Percentiles rank a stretch among this genome's conserved stretches.
These are phyloP conservation scores for Ophiostoma montium DNA, from an alignment of 2,329 filamentous ascomycete genomes.

Conservation along the genomic window DNA sequence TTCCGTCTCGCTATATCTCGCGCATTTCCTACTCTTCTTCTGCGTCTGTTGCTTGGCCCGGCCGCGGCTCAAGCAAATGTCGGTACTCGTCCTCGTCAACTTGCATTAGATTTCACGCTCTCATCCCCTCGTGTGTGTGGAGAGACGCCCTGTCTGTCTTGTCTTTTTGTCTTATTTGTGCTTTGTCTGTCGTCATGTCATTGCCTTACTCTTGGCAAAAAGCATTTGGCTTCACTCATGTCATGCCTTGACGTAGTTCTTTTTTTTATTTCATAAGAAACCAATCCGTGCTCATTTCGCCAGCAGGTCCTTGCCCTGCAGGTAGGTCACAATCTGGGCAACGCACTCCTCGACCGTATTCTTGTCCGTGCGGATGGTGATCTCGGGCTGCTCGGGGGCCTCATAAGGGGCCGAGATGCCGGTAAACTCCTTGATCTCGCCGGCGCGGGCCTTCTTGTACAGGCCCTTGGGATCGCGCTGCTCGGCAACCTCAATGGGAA, in stretches of 20 bases:
- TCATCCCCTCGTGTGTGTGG: neutral
- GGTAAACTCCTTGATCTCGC: conserved; percentile 94
- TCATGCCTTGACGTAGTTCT: too few relatives aligned
- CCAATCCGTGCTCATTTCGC: neutral
- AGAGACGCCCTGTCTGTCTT: neutral
- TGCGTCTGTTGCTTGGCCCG: neutral
- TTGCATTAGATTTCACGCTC: neutral
- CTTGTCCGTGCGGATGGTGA: conserved; percentile 72
- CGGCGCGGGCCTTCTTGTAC: conserved; percentile 91
- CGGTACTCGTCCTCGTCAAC: neutral
- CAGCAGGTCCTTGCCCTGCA: conserved; percentile 53
- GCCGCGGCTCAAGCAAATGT: neutral
- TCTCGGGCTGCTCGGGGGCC: conserved; percentile 71
- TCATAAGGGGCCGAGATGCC: conserved; percentile 94
- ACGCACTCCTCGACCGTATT: conserved; percentile 81
- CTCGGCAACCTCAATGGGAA: conserved; percentile 84
- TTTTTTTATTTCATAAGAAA: neutral
- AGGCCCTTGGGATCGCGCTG: conserved; percentile 92
- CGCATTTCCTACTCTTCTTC: neutral
- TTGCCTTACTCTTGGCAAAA: too few relatives aligned
- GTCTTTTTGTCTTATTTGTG: neutral
- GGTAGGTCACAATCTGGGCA: conserved; percentile 65
- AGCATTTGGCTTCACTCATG: too few relatives aligned
- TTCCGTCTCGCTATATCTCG: neutral
- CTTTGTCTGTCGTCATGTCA: neutral